Percentiles rank a stretch among this genome's conserved stretches.
Conservation (phyloP, 2,329 filamentous ascomycete genomes). For the Fusarium begoniae region DNA sequence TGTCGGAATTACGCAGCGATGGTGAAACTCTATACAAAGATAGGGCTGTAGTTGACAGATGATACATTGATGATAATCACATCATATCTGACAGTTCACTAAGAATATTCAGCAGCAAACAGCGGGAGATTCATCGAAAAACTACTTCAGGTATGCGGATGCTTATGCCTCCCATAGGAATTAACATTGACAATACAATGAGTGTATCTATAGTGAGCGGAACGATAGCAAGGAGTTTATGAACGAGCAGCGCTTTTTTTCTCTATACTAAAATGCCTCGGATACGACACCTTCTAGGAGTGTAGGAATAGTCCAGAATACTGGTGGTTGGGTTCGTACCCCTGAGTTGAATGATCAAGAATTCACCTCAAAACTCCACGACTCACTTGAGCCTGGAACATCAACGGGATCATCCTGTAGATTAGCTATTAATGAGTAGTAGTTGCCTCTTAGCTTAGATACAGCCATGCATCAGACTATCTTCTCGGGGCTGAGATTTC, state of each 20-base stretch:
- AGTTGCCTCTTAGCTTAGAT: neutral
- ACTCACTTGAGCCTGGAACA: neutral
- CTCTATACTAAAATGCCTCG: neutral
- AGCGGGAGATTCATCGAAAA: neutral
- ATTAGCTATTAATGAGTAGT: no score
- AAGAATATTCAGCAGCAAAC: neutral
- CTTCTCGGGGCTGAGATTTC: slow-evolving; percentile 1
- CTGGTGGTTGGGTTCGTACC: neutral
- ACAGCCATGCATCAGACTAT: slow-evolving; percentile 5
- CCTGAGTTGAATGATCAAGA: neutral
- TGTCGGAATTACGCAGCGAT: slow-evolving; percentile 15
- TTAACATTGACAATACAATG: neutral
- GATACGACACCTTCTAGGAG: neutral
- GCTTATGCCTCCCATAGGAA: neutral
- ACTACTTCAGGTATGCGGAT: neutral
- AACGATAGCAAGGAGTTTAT: neutral
- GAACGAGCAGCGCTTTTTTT: no score
- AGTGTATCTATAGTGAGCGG: neutral
- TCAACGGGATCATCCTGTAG: no score
- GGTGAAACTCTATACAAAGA: neutral
- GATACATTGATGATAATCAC: neutral
- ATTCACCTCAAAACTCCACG: neutral
- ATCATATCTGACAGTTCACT: neutral
- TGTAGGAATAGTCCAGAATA: neutral
- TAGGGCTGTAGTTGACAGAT: neutral